Percentiles rank a stretch among this genome's conserved stretches.
Conservation (phyloP, 768 basidiomycete species). For the Agaricus bisporus region DNA sequence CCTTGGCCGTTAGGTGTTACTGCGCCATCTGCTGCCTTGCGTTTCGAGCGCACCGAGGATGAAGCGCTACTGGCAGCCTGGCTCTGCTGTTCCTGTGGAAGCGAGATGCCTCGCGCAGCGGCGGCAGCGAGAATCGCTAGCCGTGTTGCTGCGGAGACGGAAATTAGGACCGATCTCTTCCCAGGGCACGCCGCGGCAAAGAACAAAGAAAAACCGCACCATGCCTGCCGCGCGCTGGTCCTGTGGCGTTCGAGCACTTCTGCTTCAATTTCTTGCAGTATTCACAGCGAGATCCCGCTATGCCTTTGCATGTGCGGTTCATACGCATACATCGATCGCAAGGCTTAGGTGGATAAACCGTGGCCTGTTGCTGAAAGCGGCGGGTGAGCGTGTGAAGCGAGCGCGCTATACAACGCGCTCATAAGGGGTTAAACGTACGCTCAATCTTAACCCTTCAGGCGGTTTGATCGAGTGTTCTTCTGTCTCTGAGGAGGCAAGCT, state of each 20-base stretch:
- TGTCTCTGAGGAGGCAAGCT: constrained; percentile 13
- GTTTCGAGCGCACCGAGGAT: constrained; percentile 17
- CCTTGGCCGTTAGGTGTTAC: constrained; percentile 15
- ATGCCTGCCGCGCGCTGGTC: constrained; percentile 35
- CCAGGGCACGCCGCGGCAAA: not conserved
- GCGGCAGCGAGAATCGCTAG: constrained; percentile 17
- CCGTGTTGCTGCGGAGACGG: constrained; percentile 15
- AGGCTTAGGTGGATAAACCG: constrained; percentile 31
- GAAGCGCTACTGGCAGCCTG: constrained; percentile 1
- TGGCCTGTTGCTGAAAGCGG: constrained; percentile 15
- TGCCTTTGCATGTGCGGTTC: constrained; percentile 35
- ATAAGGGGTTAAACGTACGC: constrained; percentile 12
- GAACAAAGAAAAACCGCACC: constrained; percentile 17
- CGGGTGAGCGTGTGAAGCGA: constrained; percentile 4
- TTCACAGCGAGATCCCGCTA: constrained; percentile 38
- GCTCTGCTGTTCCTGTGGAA: constrained; percentile 9
- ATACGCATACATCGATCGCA: constrained; percentile 41
- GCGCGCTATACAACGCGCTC: not conserved
- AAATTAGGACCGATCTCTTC: constrained; percentile 15
- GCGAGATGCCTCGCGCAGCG: constrained; percentile 15
- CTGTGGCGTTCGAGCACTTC: constrained; percentile 40
- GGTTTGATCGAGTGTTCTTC: constrained; percentile 13
- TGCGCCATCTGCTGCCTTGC: constrained; percentile 21
- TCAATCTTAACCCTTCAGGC: constrained; percentile 14
- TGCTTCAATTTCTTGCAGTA: constrained; percentile 41